A percentile compares a stretch with the other conserved stretches of the same genome.
These are phyloP conservation scores for Chaetomium sp. DNA, from an alignment of 2,329 filamentous ascomycete genomes.

Conservation along the genomic window DNA sequence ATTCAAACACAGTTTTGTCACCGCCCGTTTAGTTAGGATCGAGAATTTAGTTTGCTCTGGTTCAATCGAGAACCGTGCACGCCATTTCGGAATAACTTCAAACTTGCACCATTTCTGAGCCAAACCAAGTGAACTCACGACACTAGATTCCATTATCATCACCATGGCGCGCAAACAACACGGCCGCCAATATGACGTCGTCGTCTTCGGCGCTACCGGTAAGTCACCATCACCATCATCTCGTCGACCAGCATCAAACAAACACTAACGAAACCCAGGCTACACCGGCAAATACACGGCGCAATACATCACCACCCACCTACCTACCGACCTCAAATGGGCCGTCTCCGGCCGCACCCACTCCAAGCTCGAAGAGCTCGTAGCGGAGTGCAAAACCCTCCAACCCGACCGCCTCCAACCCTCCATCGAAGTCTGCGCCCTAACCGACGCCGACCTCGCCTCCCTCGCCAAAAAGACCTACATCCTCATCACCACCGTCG, in stretches of 20 bases:
- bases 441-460: slow-evolving; percentile 40
- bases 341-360: slow-evolving; percentile 78
- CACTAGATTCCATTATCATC: background rate
- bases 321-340: slow-evolving; percentile 78
- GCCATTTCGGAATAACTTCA: slow-evolving; percentile 1
- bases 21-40: no score
- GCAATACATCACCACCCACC: slow-evolving; percentile 63
- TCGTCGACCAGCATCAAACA: slow-evolving; percentile 2
- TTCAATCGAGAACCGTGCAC: background rate
- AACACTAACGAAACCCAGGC: slow-evolving; percentile 39
- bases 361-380: slow-evolving; percentile 64
- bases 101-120: background rate
- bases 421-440: slow-evolving; percentile 50
- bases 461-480: slow-evolving; percentile 50
- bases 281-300: slow-evolving; percentile 76
- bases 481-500: slow-evolving; percentile 52
- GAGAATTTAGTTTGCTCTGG: background rate
- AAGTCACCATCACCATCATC: slow-evolving; percentile 16
- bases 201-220: slow-evolving; percentile 55
- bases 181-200: slow-evolving; percentile 48
- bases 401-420: slow-evolving; percentile 66
- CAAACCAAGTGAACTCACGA: background rate
- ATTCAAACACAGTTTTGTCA: no score
- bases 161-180: slow-evolving; percentile 45
- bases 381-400: slow-evolving; percentile 57